Conservation (phyloP, 805 yeast species). For the Myxozyma geophila region DNA sequence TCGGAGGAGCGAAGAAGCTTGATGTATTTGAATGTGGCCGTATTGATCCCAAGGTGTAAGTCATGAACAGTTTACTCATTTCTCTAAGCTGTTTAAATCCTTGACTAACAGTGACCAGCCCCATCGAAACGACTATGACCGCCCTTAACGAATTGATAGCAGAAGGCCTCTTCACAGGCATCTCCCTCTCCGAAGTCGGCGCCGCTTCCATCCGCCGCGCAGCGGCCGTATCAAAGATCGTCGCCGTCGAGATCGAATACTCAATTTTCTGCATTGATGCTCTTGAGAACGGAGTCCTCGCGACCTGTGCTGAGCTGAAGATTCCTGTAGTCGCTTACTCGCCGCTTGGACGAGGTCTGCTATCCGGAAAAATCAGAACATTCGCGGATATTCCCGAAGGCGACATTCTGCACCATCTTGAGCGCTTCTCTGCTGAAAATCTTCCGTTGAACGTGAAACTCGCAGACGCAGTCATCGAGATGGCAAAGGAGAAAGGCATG, state of each 20-base stretch:
- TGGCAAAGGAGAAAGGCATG: constrained; percentile 53
- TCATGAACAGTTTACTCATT: too few species aligned
- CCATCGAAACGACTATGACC: constrained; percentile 64
- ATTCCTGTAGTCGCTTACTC: constrained; percentile 81
- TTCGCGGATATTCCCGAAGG: constrained; percentile 56
- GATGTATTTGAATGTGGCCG: constrained; percentile 78
- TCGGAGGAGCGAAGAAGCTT: constrained; percentile 51
- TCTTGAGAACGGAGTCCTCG: constrained; percentile 63
- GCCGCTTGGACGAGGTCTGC: constrained; percentile 78
- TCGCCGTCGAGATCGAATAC: constrained; percentile 77
- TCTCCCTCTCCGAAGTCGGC: constrained; percentile 75
- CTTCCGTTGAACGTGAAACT: constrained; percentile 56
- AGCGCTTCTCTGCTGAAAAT: constrained; percentile 64
- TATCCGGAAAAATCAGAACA: constrained; percentile 64
- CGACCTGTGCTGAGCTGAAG: constrained; percentile 59
- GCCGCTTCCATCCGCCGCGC: constrained; percentile 67
- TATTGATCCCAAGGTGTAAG: constrained; percentile 53
- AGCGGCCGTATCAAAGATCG: constrained; percentile 56
- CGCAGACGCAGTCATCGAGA: constrained; percentile 54
- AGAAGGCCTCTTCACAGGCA: constrained; percentile 66
- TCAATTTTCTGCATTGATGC: constrained; percentile 70
- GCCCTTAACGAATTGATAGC: constrained; percentile 63
- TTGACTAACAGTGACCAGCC: constrained; percentile 42
- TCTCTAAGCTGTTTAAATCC: too few species aligned
- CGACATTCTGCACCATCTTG: constrained; percentile 58